Conservation (phyloP, 805 yeast species). For the Cyberlindnera samutprakarnensis region DNA sequence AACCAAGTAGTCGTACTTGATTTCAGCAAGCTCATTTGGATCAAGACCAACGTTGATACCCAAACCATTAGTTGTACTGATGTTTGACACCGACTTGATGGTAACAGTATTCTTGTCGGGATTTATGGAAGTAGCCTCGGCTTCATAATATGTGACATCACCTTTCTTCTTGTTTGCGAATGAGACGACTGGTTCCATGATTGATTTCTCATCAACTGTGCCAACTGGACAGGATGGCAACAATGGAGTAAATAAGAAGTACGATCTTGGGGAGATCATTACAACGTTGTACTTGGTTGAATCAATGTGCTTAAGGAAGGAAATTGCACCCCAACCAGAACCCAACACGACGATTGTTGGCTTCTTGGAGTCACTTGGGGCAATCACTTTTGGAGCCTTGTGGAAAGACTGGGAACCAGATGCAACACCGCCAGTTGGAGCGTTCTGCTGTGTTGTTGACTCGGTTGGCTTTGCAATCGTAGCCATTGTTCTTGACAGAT, state of each 20-base stretch:
- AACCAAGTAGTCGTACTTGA: conserved; percentile 74
- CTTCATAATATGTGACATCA: conserved; percentile 79
- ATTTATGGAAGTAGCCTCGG: conserved; percentile 82
- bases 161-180: conserved; percentile 75
- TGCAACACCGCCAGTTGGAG: conserved; percentile 1
- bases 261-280: conserved; percentile 86
- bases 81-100: conserved; percentile 37
- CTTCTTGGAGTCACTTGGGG: conserved; percentile 25
- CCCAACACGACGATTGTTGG: conserved; percentile 59
- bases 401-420: conserved; percentile 30
- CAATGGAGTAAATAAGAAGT: conserved; percentile 88
- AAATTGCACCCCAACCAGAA: conserved; percentile 93
- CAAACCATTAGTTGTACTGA: conserved; percentile 30
- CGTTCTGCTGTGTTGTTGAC: not conserved
- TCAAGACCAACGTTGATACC: conserved; percentile 26
- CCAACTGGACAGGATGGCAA: conserved; percentile 94
- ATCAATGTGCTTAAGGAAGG: conserved; percentile 77
- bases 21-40: conserved; percentile 34
- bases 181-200: conserved; percentile 88
- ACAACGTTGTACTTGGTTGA: conserved; percentile 84
- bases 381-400: conserved; percentile 31
- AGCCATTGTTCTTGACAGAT: not conserved
- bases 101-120: conserved; percentile 63
- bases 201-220: conserved; percentile 81
- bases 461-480: not conserved